These are phyloP conservation scores for Tricharina praecox DNA, from an alignment of 495 filamentous ascomycete genomes.

Conservation along the genomic window DNA sequence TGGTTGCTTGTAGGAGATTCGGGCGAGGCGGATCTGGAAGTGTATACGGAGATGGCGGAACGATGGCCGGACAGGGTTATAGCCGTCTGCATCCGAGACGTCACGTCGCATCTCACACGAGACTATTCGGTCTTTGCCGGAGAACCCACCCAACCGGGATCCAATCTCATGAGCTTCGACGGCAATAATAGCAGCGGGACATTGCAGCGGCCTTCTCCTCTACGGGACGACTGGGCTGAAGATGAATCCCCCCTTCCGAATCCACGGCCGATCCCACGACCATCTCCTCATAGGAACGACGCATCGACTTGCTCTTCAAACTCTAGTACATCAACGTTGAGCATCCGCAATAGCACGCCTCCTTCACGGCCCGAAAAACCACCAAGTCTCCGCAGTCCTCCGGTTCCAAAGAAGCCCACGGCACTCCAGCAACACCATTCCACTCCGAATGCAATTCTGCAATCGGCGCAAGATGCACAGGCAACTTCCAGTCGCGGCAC, in stretches of 20 bases:
- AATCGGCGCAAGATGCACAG: not conserved
- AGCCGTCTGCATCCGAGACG: slow-evolving; percentile 81
- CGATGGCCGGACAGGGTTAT: slow-evolving; percentile 68
- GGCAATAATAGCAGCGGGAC: not conserved
- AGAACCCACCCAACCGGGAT: not conserved
- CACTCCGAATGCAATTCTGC: not conserved
- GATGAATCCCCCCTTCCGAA: not conserved
- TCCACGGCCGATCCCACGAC: not conserved
- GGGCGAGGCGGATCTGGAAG: slow-evolving; percentile 89
- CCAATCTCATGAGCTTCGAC: not conserved
- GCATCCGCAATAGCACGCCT: not conserved
- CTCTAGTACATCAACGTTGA: slow-evolving; percentile 3
- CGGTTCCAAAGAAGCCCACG: slow-evolving; percentile 3
- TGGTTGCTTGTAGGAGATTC: slow-evolving; percentile 92
- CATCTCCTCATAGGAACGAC: not conserved
- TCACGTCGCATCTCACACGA: slow-evolving; percentile 37
- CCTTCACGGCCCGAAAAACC: slow-evolving; percentile 4
- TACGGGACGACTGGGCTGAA: not conserved
- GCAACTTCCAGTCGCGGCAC: not conserved
- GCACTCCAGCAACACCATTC: not conserved
- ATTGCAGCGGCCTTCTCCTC: not conserved
- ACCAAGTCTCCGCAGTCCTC: slow-evolving; percentile 3
- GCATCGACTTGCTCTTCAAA: not conserved
- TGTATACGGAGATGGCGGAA: slow-evolving; percentile 83
- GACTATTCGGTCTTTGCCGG: slow-evolving; percentile 11